Percentiles rank a stretch among this genome's conserved stretches.
phyloP scores from a whole-genome alignment of 306 rosid species.

The Fagus crenata region DNA sequence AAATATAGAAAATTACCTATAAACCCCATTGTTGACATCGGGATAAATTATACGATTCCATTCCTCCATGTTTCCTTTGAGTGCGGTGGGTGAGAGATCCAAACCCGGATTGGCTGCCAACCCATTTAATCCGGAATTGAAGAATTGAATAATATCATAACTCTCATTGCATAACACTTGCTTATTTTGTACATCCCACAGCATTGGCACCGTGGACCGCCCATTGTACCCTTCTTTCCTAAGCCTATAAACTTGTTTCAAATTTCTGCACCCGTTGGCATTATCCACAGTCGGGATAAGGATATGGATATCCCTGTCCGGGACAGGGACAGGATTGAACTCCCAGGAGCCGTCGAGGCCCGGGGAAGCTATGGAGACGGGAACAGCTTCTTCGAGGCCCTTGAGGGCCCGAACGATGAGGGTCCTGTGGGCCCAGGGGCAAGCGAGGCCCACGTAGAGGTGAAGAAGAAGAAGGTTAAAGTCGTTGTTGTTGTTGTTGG shows the following conservation, averaged over 20 bases:
- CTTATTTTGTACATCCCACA: conserved; percentile 53
- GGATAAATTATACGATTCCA: conserved; percentile 82
- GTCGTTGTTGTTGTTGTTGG: no score
- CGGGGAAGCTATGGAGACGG: conserved; percentile 70
- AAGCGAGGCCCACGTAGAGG: conserved; percentile 81
- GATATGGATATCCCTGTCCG: conserved; percentile 13
- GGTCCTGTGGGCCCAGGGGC: conserved; percentile 98
- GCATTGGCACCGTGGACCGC: conserved; percentile 78
- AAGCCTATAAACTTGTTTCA: conserved; percentile 68
- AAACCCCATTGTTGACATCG: conserved; percentile 84
- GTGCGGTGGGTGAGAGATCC: conserved; percentile 63
- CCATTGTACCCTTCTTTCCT: conserved; percentile 70
- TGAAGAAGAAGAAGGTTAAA: conserved; percentile 35
- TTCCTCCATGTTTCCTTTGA: conserved; percentile 64
- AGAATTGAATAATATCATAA: conserved; percentile 60
- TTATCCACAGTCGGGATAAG: conserved; percentile 53
- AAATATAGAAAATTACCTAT: conserved; percentile 42
- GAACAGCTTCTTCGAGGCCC: conserved; percentile 70
- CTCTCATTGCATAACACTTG: conserved; percentile 86
- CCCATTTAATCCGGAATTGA: conserved; percentile 69
- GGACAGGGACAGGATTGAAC: conserved; percentile 30
- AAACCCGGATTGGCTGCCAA: conserved; percentile 56
- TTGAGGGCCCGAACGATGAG: conserved; percentile 79
- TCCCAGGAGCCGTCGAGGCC: conserved; percentile 88
- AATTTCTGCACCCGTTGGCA: conserved; percentile 55